phyloP scores from a whole-genome alignment of 331 rosid species.

The Pyracantha coccinea region DNA sequence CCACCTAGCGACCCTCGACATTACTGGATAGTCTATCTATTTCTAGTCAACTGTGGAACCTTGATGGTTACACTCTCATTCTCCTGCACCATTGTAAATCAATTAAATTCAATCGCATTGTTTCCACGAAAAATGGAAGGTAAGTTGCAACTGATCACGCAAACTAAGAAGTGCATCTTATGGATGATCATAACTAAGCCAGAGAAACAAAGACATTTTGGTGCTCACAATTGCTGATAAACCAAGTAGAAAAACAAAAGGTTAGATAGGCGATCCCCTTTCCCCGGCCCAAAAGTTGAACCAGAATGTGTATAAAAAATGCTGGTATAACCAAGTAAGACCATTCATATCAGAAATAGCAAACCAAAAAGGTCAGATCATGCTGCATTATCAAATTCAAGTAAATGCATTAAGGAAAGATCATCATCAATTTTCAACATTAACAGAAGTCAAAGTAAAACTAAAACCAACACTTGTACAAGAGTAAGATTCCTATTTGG shows the following conservation, averaged over 20 bases:
- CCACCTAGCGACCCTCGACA: constrained; percentile 93
- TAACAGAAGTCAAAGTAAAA: background rate
- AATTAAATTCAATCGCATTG: background rate
- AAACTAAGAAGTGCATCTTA: background rate
- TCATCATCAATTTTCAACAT: background rate
- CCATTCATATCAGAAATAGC: background rate
- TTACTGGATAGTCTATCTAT: constrained; percentile 36
- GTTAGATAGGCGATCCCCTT: background rate
- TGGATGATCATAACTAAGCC: background rate
- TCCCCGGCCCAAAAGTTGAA: background rate
- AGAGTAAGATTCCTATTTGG: background rate
- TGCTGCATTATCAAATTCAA: background rate
- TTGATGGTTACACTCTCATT: constrained; percentile 15
- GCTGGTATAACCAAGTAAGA: background rate
- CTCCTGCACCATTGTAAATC: constrained; percentile 17
- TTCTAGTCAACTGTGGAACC: constrained; percentile 25
- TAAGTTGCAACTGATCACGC: background rate
- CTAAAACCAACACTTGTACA: constrained; percentile 1
- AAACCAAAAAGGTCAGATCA: background rate
- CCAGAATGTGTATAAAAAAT: background rate
- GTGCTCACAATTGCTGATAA: background rate
- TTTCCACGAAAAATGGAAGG: background rate
- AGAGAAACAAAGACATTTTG: background rate
- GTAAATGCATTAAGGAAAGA: background rate
- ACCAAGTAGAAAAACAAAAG: background rate